Evolutionary conservation across 352 stramenopile genomes (phyloP).

Genomic region (Pelagophyceae sp.): DNA sequence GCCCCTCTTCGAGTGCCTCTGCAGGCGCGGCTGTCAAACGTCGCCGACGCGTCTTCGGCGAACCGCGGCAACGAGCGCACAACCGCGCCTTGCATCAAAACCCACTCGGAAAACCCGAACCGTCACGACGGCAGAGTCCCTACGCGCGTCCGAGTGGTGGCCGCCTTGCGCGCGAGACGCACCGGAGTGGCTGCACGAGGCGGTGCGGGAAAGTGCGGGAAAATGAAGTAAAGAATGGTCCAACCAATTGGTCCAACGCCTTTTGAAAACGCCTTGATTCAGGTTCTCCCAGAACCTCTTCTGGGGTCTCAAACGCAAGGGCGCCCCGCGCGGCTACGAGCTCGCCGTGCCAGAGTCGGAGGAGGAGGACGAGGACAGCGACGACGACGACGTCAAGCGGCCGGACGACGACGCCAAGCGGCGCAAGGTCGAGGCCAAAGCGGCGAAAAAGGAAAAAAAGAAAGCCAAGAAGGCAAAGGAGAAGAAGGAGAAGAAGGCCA

Average conservation of each 20-base stretch:
- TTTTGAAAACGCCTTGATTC: too few relatives aligned
- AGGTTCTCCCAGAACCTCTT: not conserved
- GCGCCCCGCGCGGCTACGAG: not conserved
- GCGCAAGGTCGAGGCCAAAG: too few relatives aligned
- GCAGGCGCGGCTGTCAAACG: not conserved
- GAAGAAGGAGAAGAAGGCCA: not conserved
- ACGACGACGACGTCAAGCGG: not conserved
- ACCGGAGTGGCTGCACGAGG: too few relatives aligned
- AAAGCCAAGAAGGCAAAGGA: not conserved
- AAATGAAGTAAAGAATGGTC: too few relatives aligned
- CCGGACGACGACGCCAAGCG: not conserved
- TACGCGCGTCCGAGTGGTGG: too few relatives aligned
- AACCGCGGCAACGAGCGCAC: not conserved
- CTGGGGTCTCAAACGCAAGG: not conserved
- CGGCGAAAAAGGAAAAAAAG: conserved; percentile 7
- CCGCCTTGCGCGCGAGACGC: too few relatives aligned
- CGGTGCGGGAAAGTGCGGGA: too few relatives aligned
- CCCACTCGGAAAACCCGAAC: too few relatives aligned
- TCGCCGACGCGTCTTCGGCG: not conserved
- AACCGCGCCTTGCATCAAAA: too few relatives aligned
- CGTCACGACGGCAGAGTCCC: too few relatives aligned
- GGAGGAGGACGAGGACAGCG: not conserved
- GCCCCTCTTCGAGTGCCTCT: too few relatives aligned
- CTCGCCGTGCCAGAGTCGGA: not conserved
- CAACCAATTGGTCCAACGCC: too few relatives aligned